A percentile compares a stretch with the other conserved stretches of the same genome.
These are phyloP conservation scores for Saturnispora ahearnii DNA, from an alignment of 805 yeast species.

Conservation along the genomic window DNA sequence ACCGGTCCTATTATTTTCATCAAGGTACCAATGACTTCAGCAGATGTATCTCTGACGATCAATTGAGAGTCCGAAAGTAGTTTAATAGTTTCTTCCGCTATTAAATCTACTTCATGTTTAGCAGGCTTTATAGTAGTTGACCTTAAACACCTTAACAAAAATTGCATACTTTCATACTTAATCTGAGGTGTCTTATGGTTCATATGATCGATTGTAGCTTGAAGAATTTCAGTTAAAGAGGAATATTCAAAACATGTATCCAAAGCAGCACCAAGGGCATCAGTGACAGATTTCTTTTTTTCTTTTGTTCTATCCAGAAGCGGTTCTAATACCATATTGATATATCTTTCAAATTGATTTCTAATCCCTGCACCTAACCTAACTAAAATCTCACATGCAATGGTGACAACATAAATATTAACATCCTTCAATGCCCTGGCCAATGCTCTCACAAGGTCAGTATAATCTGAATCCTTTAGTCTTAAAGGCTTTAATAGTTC, in stretches of 20 bases:
- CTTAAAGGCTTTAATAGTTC: constrained; percentile 47
- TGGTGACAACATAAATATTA: constrained; percentile 74
- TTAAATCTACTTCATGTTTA: constrained; percentile 43
- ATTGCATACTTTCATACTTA: constrained; percentile 59
- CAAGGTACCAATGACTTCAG: constrained; percentile 69
- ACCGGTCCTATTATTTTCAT: constrained; percentile 79
- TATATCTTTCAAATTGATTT: constrained; percentile 45
- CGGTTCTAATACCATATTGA: constrained; percentile 43
- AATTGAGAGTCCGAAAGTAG: constrained; percentile 78
- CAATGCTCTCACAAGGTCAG: constrained; percentile 50
- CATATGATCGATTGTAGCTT: constrained; percentile 50
- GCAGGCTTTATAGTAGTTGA: constrained; percentile 41
- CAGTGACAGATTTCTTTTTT: constrained; percentile 70
- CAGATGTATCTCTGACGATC: constrained; percentile 69
- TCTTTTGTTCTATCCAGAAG: constrained; percentile 80
- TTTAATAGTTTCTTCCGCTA: constrained; percentile 49
- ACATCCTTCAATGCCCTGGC: constrained; percentile 80
- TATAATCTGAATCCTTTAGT: constrained; percentile 50
- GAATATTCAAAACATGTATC: constrained; percentile 51
- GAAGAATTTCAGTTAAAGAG: constrained; percentile 46
- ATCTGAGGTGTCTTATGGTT: constrained; percentile 78
- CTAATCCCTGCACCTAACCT: constrained; percentile 60
- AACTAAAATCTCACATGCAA: constrained; percentile 62
- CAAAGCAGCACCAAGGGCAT: constrained; percentile 57
- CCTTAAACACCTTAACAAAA: constrained; percentile 53